Percentiles rank a stretch among this genome's conserved stretches.
These are phyloP conservation scores for Chrysoporthe puriensis DNA, from an alignment of 2,329 filamentous ascomycete genomes.

Conservation along the genomic window DNA sequence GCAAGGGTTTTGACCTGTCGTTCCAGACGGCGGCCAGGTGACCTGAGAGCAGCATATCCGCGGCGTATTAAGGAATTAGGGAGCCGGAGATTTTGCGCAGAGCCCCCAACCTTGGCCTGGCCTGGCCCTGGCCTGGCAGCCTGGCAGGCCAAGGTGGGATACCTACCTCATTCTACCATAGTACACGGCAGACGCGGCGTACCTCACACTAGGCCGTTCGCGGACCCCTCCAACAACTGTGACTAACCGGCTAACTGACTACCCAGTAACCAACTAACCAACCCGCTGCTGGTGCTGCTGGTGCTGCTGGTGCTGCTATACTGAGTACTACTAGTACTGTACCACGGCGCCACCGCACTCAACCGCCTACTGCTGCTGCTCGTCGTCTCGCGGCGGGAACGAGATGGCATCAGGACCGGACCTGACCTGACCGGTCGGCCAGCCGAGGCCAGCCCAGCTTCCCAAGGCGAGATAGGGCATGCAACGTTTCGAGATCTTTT, in stretches of 20 bases:
- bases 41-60: conserved; percentile 11
- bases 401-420: too few relatives aligned
- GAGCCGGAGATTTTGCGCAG: conserved; percentile 9
- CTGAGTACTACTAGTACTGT: too few relatives aligned
- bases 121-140: background rate
- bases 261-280: too few relatives aligned
- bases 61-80: conserved; percentile 6
- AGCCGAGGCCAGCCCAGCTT: background rate
- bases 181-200: background rate
- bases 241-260: too few relatives aligned
- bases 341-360: too few relatives aligned
- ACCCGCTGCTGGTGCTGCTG: too few relatives aligned
- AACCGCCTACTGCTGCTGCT: too few relatives aligned
- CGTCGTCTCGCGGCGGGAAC: too few relatives aligned
- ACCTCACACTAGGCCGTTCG: conserved; percentile 11
- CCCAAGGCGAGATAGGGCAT: conserved; percentile 1
- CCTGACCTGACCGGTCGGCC: background rate
- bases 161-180: too few relatives aligned
- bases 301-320: too few relatives aligned
- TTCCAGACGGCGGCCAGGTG: conserved; percentile 1
- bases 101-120: conserved; percentile 6
- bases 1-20: conserved; percentile 11
- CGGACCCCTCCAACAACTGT: background rate
- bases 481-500: conserved; percentile 12
- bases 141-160: background rate